Evolutionary conservation across 2,329 filamentous ascomycete genomes (phyloP).

Genomic region (Claviceps paspali): DNA sequence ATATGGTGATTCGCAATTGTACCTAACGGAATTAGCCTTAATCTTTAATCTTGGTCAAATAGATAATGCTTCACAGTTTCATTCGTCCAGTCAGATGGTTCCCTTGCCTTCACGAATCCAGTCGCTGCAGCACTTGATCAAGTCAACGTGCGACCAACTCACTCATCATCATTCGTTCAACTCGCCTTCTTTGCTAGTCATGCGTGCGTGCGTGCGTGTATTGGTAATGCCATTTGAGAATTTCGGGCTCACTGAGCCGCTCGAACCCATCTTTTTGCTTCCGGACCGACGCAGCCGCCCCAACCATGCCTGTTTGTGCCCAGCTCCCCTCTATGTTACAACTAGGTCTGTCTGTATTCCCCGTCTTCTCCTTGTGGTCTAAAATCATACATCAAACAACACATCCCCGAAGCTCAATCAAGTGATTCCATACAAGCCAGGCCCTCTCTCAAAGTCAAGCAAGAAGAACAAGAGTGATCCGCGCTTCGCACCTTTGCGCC

Average conservation of each 20-base stretch:
- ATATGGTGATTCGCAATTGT: too few species aligned
- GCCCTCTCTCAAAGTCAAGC: too few species aligned
- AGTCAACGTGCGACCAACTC: too few species aligned
- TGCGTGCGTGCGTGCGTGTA: background rate
- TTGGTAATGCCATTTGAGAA: background rate
- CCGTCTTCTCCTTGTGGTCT: background rate
- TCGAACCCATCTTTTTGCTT: background rate
- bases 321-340: constrained; percentile 3
- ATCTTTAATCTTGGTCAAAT: too few species aligned
- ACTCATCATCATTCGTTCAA: too few species aligned
- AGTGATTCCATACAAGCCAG: background rate
- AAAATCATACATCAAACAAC: constrained; percentile 3
- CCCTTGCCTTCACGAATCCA: too few species aligned
- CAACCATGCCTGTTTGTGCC: too few species aligned
- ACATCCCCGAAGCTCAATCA: background rate
- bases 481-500: constrained; percentile 4
- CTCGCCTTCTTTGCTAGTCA: background rate
- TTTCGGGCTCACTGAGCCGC: background rate
- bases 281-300: too few species aligned
- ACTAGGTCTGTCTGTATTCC: background rate
- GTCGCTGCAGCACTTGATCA: too few species aligned
- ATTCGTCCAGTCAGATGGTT: too few species aligned
- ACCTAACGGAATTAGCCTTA: too few species aligned
- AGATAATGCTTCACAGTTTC: too few species aligned
- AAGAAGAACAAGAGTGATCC: background rate